phyloP scores from a whole-genome alignment of 768 basidiomycete species.

The Kwoniella shandongensis region DNA sequence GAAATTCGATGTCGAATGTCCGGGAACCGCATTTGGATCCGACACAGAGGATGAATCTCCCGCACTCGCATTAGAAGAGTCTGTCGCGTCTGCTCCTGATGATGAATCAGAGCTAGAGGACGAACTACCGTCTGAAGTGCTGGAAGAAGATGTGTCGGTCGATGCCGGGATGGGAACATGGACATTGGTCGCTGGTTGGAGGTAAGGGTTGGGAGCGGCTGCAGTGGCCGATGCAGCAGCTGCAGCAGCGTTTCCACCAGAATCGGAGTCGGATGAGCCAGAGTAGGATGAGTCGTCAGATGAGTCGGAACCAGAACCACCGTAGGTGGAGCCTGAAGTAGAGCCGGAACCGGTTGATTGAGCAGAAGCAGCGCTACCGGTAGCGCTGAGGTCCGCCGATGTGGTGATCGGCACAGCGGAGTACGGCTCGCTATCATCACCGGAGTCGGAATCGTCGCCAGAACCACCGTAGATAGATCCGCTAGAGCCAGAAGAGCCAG shows the following conservation, averaged over 20 bases:
- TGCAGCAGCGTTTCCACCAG: constrained; percentile 5
- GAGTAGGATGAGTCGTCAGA: constrained; percentile 2
- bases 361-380: constrained; percentile 1
- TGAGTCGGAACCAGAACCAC: constrained; percentile 1
- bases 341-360: constrained; percentile 8
- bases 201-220: constrained; percentile 14
- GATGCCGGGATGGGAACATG: constrained; percentile 19
- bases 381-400: constrained; percentile 10
- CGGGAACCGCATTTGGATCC: constrained; percentile 9
- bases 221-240: constrained; percentile 4
- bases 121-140: constrained; percentile 8
- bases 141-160: constrained; percentile 10
- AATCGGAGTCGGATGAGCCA: constrained; percentile 2
- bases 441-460: constrained; percentile 1
- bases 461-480: not conserved
- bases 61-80: not conserved
- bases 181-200: constrained; percentile 14
- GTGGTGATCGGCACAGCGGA: constrained; percentile 14
- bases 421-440: constrained; percentile 12
- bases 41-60: not conserved
- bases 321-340: not conserved
- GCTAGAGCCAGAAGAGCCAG: constrained; percentile 2
- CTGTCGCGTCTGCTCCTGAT: constrained; percentile 4
- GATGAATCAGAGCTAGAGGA: constrained; percentile 11
- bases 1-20: constrained; percentile 9